phyloP scores from a whole-genome alignment of 805 yeast genomes.

The Pichia exigua region DNA sequence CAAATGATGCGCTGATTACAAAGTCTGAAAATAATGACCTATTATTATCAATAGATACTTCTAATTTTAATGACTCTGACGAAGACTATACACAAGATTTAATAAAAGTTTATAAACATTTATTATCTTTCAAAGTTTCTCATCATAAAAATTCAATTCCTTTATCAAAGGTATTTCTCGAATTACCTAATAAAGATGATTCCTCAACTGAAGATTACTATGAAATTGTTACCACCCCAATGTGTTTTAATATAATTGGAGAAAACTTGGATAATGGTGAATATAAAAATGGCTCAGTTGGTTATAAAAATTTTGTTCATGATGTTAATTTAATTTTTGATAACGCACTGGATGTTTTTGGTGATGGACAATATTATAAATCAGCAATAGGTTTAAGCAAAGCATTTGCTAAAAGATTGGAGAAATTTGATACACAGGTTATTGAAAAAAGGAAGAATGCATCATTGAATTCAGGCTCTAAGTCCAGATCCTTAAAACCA shows the following conservation, averaged over 20 bases:
- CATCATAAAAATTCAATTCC: slow-evolving; percentile 16
- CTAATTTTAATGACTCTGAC: slow-evolving; percentile 2
- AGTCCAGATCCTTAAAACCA: neutral
- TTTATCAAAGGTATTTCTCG: slow-evolving; percentile 46
- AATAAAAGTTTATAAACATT: slow-evolving; percentile 8
- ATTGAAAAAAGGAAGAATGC: slow-evolving; percentile 1
- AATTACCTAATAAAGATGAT: slow-evolving; percentile 63
- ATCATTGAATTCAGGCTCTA: neutral
- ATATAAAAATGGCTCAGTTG: slow-evolving; percentile 39
- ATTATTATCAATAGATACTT: neutral
- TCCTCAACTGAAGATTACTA: slow-evolving; percentile 58
- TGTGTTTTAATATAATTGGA: slow-evolving; percentile 57
- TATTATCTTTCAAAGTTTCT: slow-evolving; percentile 13
- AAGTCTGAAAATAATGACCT: neutral
- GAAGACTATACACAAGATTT: slow-evolving; percentile 12
- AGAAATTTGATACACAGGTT: slow-evolving; percentile 25
- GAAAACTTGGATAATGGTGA: slow-evolving; percentile 44
- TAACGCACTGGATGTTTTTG: slow-evolving; percentile 76
- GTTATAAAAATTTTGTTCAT: slow-evolving; percentile 49
- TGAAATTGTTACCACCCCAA: slow-evolving; percentile 60
- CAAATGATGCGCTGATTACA: neutral
- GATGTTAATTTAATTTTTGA: slow-evolving; percentile 58
- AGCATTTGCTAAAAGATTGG: slow-evolving; percentile 38
- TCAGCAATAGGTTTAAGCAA: slow-evolving; percentile 59
- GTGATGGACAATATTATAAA: slow-evolving; percentile 61